phyloP scores from a whole-genome alignment of 1,284 basidiomycete genomes.

The Ustanciosporium gigantosporum region DNA sequence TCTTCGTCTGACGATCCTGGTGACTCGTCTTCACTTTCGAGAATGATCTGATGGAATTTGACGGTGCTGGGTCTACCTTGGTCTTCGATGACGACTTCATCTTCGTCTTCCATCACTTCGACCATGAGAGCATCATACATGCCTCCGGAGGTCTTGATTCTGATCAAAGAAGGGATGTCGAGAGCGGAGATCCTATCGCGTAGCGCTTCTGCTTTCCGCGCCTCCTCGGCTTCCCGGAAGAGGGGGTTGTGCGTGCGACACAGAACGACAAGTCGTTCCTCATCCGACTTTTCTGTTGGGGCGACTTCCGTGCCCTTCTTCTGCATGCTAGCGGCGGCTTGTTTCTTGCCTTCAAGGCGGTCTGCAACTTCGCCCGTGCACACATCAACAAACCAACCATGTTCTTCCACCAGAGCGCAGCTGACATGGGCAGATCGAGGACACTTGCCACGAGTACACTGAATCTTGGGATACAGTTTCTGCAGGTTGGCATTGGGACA shows the following conservation, averaged over 20 bases:
- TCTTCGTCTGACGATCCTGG: not conserved
- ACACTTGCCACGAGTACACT: constrained; percentile 91
- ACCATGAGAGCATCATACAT: constrained; percentile 40
- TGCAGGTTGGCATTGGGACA: constrained; percentile 74
- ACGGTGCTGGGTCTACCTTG: constrained; percentile 31
- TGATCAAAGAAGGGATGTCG: constrained; percentile 20
- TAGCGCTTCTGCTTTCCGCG: constrained; percentile 31
- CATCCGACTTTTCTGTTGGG: not conserved
- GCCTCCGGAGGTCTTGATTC: constrained; percentile 40
- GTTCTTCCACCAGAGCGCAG: constrained; percentile 68
- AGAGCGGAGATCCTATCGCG: constrained; percentile 31
- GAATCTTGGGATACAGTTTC: constrained; percentile 83
- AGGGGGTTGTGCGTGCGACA: constrained; percentile 57
- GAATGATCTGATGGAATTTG: constrained; percentile 35
- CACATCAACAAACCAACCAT: constrained; percentile 56
- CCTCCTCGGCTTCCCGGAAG: constrained; percentile 37
- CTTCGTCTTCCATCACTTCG: constrained; percentile 24
- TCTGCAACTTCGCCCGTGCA: constrained; percentile 42
- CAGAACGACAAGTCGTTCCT: constrained; percentile 54
- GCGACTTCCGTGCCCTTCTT: constrained; percentile 7
- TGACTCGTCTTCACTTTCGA: constrained; percentile 9
- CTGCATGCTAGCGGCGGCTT: constrained; percentile 1
- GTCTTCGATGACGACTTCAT: constrained; percentile 40
- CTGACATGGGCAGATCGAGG: constrained; percentile 89
- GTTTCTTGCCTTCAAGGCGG: constrained; percentile 45